Conservation (phyloP, 2,329 filamentous ascomycete species). For the Diaporthe sp. region DNA sequence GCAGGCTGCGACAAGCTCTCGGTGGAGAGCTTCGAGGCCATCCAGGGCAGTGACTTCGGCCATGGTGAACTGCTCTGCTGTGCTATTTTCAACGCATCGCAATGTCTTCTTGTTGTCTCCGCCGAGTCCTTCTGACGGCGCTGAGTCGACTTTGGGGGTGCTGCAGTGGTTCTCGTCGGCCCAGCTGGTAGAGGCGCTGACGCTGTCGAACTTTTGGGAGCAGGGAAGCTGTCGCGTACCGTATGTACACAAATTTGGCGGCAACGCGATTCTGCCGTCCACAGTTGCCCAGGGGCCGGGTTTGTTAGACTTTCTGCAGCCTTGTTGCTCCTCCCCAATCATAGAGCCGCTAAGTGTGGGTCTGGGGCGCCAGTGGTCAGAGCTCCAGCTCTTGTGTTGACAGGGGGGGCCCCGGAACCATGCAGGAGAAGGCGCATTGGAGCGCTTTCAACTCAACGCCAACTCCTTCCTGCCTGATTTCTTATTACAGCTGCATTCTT, state of each 20-base stretch:
- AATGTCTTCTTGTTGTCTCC: neutral
- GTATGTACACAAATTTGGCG: slow-evolving; percentile 40
- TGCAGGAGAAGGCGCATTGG: neutral
- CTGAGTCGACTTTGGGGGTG: slow-evolving; percentile 28
- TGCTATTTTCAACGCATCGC: slow-evolving; percentile 37
- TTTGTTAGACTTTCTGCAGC: slow-evolving; percentile 33
- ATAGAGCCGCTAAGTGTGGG: neutral
- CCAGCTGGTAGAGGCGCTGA: slow-evolving; percentile 19
- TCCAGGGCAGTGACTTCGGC: slow-evolving; percentile 80
- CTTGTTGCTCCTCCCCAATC: slow-evolving; percentile 30
- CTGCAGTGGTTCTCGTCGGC: slow-evolving; percentile 33
- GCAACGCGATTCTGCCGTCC: slow-evolving; percentile 32
- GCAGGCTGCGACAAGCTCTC: slow-evolving; percentile 83
- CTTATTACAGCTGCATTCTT: neutral
- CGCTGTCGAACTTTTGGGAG: slow-evolving; percentile 30
- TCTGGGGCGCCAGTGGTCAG: neutral
- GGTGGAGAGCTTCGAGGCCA: slow-evolving; percentile 85
- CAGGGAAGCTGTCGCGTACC: slow-evolving; percentile 36
- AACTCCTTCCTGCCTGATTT: slow-evolving; percentile 20
- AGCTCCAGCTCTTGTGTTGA: slow-evolving; percentile 6
- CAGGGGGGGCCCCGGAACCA: slow-evolving; percentile 13
- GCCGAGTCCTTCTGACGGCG: neutral
- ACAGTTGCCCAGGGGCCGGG: neutral
- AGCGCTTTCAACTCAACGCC: slow-evolving; percentile 18
- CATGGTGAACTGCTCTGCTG: slow-evolving; percentile 64